Conservation (phyloP, 169 alveolate genomes). For the Condylostoma magnum region DNA sequence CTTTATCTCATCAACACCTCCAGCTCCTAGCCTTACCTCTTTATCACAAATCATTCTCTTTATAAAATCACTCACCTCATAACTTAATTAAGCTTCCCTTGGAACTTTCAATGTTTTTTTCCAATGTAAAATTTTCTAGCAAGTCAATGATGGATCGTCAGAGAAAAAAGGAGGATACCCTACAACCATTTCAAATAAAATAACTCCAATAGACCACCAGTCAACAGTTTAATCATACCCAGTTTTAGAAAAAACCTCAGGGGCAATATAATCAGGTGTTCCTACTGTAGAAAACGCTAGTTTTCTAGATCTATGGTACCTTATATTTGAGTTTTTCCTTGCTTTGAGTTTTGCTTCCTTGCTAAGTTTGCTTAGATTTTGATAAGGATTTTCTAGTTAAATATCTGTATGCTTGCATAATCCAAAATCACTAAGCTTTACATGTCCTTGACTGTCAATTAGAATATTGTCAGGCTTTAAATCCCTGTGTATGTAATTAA, state of each 20-base stretch:
- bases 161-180: conserved; percentile 88
- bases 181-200: conserved; percentile 85
- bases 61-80: conserved; percentile 76
- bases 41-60: conserved; percentile 62
- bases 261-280: conserved; percentile 87
- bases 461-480: conserved; percentile 90
- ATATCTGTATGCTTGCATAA: conserved; percentile 67
- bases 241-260: conserved; percentile 76
- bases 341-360: not conserved
- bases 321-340: not conserved
- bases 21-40: conserved; percentile 50
- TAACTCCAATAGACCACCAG: conserved; percentile 88
- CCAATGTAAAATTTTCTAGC: conserved; percentile 85
- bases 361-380: conserved; percentile 2
- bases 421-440: conserved; percentile 85
- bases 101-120: conserved; percentile 73
- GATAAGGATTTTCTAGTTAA: not conserved
- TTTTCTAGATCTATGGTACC: conserved; percentile 46
- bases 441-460: conserved; percentile 83
- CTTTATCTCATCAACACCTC: conserved; percentile 79
- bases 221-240: conserved; percentile 86
- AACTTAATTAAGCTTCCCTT: conserved; percentile 67
- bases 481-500: conserved; percentile 85
- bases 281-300: conserved; percentile 83
- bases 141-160: conserved; percentile 65